Conservation (phyloP, 1,284 basidiomycete species). For the Cutaneotrichosporon dermatis region DNA sequence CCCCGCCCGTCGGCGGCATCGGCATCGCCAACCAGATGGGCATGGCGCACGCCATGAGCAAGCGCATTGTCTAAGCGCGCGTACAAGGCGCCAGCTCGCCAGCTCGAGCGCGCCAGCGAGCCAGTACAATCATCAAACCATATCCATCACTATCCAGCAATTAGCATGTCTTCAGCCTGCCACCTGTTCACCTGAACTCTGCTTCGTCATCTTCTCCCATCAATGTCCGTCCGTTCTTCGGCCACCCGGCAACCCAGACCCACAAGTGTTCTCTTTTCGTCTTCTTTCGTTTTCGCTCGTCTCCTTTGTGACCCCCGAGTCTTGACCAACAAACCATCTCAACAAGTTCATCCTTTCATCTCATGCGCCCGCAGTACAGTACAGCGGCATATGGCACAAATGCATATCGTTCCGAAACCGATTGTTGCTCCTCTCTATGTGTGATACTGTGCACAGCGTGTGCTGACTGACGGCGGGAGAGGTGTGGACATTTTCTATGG, state of each 20-base stretch:
- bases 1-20: constrained; percentile 19
- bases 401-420: constrained; percentile 9
- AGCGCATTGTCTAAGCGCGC: constrained; percentile 6
- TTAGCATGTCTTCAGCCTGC: constrained; percentile 3
- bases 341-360: background rate
- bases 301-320: constrained; percentile 6
- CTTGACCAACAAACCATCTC: background rate
- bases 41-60: constrained; percentile 9
- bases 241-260: too few relatives aligned
- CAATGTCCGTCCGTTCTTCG: background rate
- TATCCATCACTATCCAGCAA: background rate
- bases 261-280: background rate
- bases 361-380: background rate
- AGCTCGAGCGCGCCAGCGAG: too few relatives aligned
- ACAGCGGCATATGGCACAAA: constrained; percentile 4
- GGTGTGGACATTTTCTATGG: background rate
- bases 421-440: background rate
- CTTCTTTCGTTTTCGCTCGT: constrained; percentile 22
- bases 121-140: too few relatives aligned
- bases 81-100: too few relatives aligned
- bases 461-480: too few relatives aligned
- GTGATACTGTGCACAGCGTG: background rate
- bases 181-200: background rate
- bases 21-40: constrained; percentile 5
- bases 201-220: background rate